Evolutionary conservation across 371 early-diverging fungal species (phyloP), one percentile per base, ranked within the genome.

Genomic region (Zychaea mexicana): DNA sequence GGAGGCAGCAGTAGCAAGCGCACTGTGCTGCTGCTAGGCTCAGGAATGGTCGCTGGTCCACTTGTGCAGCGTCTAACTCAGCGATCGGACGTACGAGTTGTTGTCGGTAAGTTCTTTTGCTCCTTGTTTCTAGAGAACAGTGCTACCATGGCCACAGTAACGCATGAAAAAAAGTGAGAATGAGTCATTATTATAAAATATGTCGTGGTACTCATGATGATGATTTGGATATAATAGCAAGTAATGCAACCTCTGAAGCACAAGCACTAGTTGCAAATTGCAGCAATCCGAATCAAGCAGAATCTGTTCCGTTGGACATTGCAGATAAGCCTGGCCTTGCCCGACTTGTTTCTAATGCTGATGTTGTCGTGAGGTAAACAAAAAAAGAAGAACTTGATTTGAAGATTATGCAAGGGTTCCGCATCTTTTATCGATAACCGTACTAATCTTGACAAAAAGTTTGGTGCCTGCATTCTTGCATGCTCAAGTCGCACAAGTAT

Each of bases 381-480:
- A 17, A 26, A 6, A 21, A 21, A n/a, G 12, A 65, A 42, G 7
- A n/a, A 39, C 42, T 2, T 15, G 8, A 36, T 36, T 36, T 36
- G 8, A 36, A 10, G 8, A 36, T 36, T 8, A 36, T 36, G 15
- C 15, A 2, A 10, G 15, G 36, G 10, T 33, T 1, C 19, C n/a
- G 28, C 24, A 4, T 26, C 3, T 1, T 22, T 58, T 2, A 19
- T 19, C 22, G 21, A 39, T 22, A 3, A n/a, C 28, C 26, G 15
- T 31, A 26, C n/a, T 13, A 42, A 15, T 22, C 52, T 53, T 19
- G 54, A n/a, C 36, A 12, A 6, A n/a, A 52, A 92, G 96, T 68
- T 83, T 98, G 69, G 90, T 98, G 4, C 98, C 98, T n/a, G 96
- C 96, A 58, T 90, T 91, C 32, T 89, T 96, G 61, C 98, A 98